Conservation (phyloP, 305 asterid species). For the Coffea humblotiana region DNA sequence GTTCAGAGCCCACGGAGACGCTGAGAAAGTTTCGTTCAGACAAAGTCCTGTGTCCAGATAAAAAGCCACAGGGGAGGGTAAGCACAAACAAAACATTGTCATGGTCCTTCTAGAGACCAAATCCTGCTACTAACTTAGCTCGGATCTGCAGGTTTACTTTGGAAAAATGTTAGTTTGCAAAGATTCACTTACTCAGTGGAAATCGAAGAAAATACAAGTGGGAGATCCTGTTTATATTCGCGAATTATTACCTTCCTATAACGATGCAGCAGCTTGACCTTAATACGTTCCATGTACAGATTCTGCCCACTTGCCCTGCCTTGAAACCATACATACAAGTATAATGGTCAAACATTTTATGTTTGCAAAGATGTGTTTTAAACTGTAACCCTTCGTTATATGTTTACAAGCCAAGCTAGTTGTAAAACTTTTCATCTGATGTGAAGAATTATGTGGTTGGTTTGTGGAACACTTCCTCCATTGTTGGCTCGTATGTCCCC, state of each 20-base stretch:
- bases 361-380: background rate
- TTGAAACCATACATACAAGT: no score
- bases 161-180: slow-evolving; percentile 64
- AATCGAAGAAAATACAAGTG: slow-evolving; percentile 46
- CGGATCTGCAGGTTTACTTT: slow-evolving; percentile 50
- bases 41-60: slow-evolving; percentile 37
- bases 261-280: slow-evolving; percentile 45
- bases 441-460: no score
- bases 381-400: background rate
- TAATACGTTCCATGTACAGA: no score
- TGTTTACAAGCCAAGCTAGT: no score
- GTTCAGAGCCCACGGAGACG: slow-evolving; percentile 47
- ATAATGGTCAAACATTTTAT: no score
- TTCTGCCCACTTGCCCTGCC: no score
- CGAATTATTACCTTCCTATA: slow-evolving; percentile 41
- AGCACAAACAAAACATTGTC: background rate
- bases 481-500: no score
- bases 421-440: no score
- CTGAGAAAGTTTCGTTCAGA: slow-evolving; percentile 52
- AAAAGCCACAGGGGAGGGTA: slow-evolving; percentile 40
- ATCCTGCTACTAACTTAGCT: no score
- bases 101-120: no score
- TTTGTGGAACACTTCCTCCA: no score
- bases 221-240: slow-evolving; percentile 54
- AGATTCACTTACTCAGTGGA: slow-evolving; percentile 36